Evolutionary conservation across 2,329 filamentous ascomycete species (phyloP).

Genomic region (Drechslerella coelobrocha): DNA sequence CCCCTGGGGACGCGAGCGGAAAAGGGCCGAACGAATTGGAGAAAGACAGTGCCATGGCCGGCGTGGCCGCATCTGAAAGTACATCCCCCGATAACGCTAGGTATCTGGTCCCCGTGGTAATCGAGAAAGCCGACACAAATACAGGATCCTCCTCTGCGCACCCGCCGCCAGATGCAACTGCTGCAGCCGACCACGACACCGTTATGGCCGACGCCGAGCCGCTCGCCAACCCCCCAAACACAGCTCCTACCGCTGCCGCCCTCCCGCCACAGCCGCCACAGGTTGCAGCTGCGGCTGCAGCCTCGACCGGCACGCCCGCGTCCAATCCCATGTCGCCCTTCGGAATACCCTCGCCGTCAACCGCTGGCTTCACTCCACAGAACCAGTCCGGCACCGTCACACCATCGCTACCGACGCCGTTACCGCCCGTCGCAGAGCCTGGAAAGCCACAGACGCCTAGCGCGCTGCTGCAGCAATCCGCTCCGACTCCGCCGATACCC

Average conservation of each 20-base stretch:
- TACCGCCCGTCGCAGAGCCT: slow-evolving; percentile 31
- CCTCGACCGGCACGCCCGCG: slow-evolving; percentile 16
- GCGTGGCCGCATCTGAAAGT: slow-evolving; percentile 46
- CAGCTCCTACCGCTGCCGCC: neutral
- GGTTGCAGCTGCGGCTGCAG: slow-evolving; percentile 3
- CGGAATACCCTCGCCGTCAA: slow-evolving; percentile 39
- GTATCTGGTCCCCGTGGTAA: slow-evolving; percentile 50
- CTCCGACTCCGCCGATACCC: neutral
- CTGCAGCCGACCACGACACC: slow-evolving; percentile 10
- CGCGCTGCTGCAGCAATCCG: slow-evolving; percentile 5
- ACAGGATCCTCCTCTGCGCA: slow-evolving; percentile 42
- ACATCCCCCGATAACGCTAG: slow-evolving; percentile 49
- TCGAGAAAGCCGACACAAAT: slow-evolving; percentile 46
- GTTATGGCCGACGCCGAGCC: slow-evolving; percentile 1
- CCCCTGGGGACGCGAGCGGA: slow-evolving; percentile 15
- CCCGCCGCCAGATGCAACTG: slow-evolving; percentile 2
- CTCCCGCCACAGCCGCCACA: slow-evolving; percentile 9
- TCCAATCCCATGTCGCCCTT: slow-evolving; percentile 30
- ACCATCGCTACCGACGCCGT: slow-evolving; percentile 28
- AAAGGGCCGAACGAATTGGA: slow-evolving; percentile 21
- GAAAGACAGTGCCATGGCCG: slow-evolving; percentile 25
- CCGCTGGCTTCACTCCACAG: slow-evolving; percentile 26
- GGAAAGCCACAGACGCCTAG: slow-evolving; percentile 19
- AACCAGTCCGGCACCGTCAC: slow-evolving; percentile 24
- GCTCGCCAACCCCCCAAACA: no score